Evolutionary conservation across 495 filamentous ascomycete genomes (phyloP).

Genomic region (Penicillium coprophilum): DNA sequence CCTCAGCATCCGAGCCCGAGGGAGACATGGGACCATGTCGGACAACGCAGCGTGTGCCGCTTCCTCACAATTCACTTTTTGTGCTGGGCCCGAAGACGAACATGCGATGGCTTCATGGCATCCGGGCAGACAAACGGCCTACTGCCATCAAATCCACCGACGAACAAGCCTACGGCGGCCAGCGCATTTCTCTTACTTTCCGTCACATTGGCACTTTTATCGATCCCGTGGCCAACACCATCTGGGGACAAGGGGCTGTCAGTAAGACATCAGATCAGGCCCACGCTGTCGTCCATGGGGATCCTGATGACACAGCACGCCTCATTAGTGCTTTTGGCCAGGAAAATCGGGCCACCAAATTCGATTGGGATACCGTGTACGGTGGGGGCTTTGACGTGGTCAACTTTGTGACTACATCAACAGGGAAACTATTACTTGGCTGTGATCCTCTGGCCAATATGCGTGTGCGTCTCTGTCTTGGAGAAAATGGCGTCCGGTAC

Average conservation of each 20-base stretch:
- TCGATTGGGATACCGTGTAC: slow-evolving; percentile 79
- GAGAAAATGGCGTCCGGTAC: slow-evolving; percentile 59
- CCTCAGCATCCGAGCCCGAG: slow-evolving; percentile 33
- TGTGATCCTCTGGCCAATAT: slow-evolving; percentile 55
- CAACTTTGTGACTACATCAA: slow-evolving; percentile 59
- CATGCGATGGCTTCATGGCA: slow-evolving; percentile 82
- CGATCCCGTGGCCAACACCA: slow-evolving; percentile 55
- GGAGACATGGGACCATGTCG: slow-evolving; percentile 36
- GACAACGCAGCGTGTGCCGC: slow-evolving; percentile 60
- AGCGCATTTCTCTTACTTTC: slow-evolving; percentile 91
- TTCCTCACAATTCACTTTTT: slow-evolving; percentile 90
- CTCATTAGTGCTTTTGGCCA: slow-evolving; percentile 78
- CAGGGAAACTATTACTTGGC: slow-evolving; percentile 54
- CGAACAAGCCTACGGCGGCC: slow-evolving; percentile 70
- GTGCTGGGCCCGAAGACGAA: slow-evolving; percentile 81
- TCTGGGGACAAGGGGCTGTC: slow-evolving; percentile 91
- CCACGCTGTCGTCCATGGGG: slow-evolving; percentile 63
- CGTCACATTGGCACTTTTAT: slow-evolving; percentile 85
- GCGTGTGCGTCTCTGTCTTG: slow-evolving; percentile 56
- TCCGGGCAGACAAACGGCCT: slow-evolving; percentile 79
- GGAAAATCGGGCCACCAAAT: slow-evolving; percentile 74
- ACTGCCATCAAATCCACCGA: slow-evolving; percentile 60
- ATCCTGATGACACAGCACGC: slow-evolving; percentile 60
- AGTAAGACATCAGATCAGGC: slow-evolving; percentile 61
- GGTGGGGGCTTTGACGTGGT: slow-evolving; percentile 86